These are phyloP conservation scores for Monascus ruber DNA, from an alignment of 2,329 filamentous ascomycete genomes.

Conservation along the genomic window DNA sequence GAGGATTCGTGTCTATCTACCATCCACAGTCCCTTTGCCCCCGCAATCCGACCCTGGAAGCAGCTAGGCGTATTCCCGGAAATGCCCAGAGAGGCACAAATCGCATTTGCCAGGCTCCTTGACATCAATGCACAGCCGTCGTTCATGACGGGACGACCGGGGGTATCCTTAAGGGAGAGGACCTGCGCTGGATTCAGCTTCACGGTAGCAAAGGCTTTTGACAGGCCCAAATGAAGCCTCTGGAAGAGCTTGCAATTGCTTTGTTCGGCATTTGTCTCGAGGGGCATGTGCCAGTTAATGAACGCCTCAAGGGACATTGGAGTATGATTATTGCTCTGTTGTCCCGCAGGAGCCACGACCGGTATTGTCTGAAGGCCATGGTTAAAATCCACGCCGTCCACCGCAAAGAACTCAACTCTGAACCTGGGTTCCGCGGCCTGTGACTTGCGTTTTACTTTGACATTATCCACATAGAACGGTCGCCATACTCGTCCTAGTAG, in stretches of 20 bases:
- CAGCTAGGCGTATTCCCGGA: constrained; percentile 35
- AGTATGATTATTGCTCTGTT: constrained; percentile 19
- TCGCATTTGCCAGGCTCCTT: constrained; percentile 34
- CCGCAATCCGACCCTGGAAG: constrained; percentile 48
- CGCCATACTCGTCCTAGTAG: constrained; percentile 35
- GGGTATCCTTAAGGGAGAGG: constrained; percentile 19
- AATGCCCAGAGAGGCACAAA: constrained; percentile 36
- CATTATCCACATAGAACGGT: constrained; percentile 33
- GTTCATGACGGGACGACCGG: constrained; percentile 30
- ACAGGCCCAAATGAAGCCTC: constrained; percentile 32
- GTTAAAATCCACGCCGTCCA: constrained; percentile 31
- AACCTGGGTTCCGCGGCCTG: constrained; percentile 13
- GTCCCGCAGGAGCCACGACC: constrained; percentile 10
- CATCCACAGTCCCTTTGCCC: constrained; percentile 53
- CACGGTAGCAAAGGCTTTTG: constrained; percentile 32
- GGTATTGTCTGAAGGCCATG: constrained; percentile 2
- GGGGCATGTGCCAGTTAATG: constrained; percentile 37
- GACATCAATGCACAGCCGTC: constrained; percentile 47
- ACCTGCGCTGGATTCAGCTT: constrained; percentile 26
- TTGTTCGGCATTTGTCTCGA: constrained; percentile 22
- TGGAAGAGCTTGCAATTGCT: constrained; percentile 36
- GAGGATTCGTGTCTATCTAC: constrained; percentile 32
- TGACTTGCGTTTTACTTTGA: constrained; percentile 21
- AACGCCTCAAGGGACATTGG: constrained; percentile 28
- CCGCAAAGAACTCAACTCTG: constrained; percentile 33